Evolutionary conservation across 179 eudicot species (phyloP).

Genomic region (Vitellaria paradoxa): DNA sequence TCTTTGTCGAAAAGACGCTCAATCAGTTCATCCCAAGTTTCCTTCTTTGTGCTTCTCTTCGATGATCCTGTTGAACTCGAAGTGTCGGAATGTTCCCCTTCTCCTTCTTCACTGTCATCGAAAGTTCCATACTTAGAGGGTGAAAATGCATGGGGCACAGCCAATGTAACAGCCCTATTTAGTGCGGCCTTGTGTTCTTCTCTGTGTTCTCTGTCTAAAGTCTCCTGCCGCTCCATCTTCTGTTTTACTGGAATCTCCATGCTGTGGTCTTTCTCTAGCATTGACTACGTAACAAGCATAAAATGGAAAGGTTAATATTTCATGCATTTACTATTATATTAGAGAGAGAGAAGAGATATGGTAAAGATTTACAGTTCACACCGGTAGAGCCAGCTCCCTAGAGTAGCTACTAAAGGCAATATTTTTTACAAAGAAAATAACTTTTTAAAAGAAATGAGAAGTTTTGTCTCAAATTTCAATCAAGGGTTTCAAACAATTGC

Average conservation of each 20-base stretch:
- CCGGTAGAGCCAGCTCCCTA: not conserved
- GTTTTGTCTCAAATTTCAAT: not conserved
- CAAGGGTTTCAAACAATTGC: not conserved
- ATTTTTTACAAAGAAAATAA: too few relatives aligned
- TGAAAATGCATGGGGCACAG: constrained; percentile 62
- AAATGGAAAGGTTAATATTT: not conserved
- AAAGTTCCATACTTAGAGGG: constrained; percentile 84
- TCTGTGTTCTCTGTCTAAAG: constrained; percentile 65
- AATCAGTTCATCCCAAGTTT: constrained; percentile 72
- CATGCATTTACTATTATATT: too few relatives aligned
- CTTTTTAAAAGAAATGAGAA: not conserved
- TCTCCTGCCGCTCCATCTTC: constrained; percentile 79
- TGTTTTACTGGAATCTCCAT: constrained; percentile 75
- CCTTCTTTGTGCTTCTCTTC: constrained; percentile 31
- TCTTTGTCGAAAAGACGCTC: constrained; percentile 70
- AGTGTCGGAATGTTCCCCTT: constrained; percentile 28
- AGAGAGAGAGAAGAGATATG: too few relatives aligned
- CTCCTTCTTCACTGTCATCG: constrained; percentile 30
- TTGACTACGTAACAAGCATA: constrained; percentile 38
- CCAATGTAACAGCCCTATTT: constrained; percentile 66
- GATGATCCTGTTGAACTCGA: constrained; percentile 52
- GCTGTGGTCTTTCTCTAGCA: constrained; percentile 65
- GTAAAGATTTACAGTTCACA: not conserved
- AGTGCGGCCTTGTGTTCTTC: constrained; percentile 74
- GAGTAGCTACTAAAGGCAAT: not conserved